Base-by-base conservation (phyloP, 2,329 filamentous ascomycete species). In the Aspergillus costaricaensis region DNA sequence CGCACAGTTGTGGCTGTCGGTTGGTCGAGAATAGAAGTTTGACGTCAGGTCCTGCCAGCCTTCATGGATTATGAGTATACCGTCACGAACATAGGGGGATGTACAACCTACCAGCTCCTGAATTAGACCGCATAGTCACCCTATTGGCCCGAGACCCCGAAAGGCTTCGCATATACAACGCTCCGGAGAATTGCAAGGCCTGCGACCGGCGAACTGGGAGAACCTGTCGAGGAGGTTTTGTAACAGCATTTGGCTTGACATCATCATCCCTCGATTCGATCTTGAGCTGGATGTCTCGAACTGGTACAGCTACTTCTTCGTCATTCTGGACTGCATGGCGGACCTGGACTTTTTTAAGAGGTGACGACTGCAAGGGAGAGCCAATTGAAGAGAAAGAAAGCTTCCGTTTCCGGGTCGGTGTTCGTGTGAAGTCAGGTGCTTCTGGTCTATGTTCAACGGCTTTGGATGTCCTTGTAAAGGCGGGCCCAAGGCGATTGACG, bases 21-120 rank as follows among this genome's bases (percentile, higher is more conserved):
- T 77, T 6, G 85, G 79, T 32, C 78, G 76, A 38, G 83, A 86
- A 70, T 86, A 85, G 71, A 89, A 89, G 58, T 82, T 75, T 25
- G 83, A 80, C 3, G 85, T 86, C 69, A 87, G 80, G 65, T 84
- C 79, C 71, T 83, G 82, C 85, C 85, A 88, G 58, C 82, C 81
- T 74, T 70, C 62, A 61, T 15, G 49, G 44, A 64, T 41, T 43
- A 63, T 71, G 49, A 74, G 66, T 63, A 57, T 48, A 32, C 15
- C 53, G 27, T 41, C 47, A 32, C 53, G 17, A 23, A 39, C 44
- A 23, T 27, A 17, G 52, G 51, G 41, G 21, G 19, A 54, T n/a
- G 23, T 17, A 56, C 58, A 50, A 74, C 74, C 48, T 62, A 79
- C 77, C 72, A 70, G 68, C 70, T 57, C 75, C 75, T 59, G 69